These are phyloP conservation scores for Mucuna pruriens DNA, from an alignment of 306 rosid species.

Conservation along the genomic window DNA sequence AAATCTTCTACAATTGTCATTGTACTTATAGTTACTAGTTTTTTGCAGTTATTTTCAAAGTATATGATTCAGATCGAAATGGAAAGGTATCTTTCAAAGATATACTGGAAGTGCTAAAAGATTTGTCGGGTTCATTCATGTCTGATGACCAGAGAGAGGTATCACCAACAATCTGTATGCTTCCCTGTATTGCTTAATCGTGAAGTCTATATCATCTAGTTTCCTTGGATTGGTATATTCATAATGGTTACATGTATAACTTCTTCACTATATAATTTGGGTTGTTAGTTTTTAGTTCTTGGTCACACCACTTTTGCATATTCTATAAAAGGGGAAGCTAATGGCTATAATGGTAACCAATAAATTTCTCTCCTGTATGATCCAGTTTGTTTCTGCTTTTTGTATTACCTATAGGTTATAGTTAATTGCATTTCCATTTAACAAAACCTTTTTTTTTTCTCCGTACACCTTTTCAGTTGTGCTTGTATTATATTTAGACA, in stretches of 20 bases:
- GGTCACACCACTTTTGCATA: not conserved
- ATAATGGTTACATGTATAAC: not conserved
- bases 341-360: not conserved
- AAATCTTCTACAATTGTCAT: not conserved
- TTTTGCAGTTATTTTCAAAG: conserved; percentile 77
- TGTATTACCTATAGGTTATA: not conserved
- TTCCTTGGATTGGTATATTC: conserved; percentile 10
- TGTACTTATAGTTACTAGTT: conserved; percentile 16
- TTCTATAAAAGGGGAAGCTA: not conserved
- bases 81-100: conserved; percentile 86
- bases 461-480: not conserved
- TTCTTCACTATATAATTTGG: conserved; percentile 14
- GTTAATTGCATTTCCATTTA: conserved; percentile 23
- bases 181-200: conserved; percentile 23
- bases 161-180: conserved; percentile 32
- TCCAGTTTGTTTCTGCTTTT: conserved; percentile 10
- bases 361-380: not conserved
- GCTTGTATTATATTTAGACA: conserved; percentile 4
- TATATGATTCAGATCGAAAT: conserved; percentile 74
- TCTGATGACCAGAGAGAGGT: conserved; percentile 94
- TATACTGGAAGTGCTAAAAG: conserved; percentile 76
- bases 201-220: conserved; percentile 3
- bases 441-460: not conserved
- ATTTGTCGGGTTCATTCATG: conserved; percentile 87
- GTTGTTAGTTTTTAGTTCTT: conserved; percentile 10